phyloP scores from a whole-genome alignment of 2,329 filamentous ascomycete genomes.

The Byssochlamys sp. region DNA sequence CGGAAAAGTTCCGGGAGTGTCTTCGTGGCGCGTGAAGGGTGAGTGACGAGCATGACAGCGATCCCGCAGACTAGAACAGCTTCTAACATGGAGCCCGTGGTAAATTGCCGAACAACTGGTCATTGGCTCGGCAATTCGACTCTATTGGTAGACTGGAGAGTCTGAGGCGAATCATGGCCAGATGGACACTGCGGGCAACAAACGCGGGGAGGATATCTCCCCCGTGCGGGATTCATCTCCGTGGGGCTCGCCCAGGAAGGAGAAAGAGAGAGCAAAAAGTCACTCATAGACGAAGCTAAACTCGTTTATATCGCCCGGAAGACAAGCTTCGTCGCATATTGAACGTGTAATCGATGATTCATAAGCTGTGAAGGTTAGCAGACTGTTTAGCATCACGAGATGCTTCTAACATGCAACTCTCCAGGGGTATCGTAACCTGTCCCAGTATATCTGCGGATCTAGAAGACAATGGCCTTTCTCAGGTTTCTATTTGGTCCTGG shows the following conservation, averaged over 20 bases:
- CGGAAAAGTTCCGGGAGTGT: neutral
- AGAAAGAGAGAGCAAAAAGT: neutral
- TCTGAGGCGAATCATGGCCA: neutral
- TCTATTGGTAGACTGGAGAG: neutral
- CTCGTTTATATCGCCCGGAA: neutral
- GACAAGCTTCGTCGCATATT: neutral
- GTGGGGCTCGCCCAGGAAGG: neutral
- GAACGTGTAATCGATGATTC: neutral
- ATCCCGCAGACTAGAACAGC: neutral
- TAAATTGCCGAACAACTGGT: neutral
- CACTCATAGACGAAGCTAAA: neutral
- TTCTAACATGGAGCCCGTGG: neutral
- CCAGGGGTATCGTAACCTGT: neutral
- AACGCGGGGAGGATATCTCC: neutral
- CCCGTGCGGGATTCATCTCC: neutral
- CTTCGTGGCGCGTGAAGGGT: neutral
- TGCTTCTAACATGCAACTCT: neutral
- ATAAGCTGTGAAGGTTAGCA: neutral
- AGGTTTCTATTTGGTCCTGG: neutral
- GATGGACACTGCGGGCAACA: neutral
- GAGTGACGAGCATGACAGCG: neutral
- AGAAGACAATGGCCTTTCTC: neutral
- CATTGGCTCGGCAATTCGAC: neutral
- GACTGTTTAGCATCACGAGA: neutral
- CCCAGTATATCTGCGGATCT: neutral